Conservation (phyloP, 2,329 filamentous ascomycete species). For the Peltaster fructicola region DNA sequence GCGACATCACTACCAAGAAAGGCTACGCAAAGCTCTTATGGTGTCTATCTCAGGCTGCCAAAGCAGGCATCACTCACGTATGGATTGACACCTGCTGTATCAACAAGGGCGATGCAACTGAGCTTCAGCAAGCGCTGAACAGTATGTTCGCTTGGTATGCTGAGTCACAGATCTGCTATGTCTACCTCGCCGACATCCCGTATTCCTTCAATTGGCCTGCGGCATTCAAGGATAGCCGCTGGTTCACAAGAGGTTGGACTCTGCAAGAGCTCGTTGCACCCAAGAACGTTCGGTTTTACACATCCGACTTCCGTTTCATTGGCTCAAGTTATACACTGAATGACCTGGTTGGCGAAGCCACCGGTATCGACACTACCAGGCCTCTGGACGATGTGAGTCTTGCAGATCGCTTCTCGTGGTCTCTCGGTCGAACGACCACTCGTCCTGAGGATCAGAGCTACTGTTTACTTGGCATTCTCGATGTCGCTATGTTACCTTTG, state of each 20-base stretch:
- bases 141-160: constrained; percentile 10
- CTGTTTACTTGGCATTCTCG: constrained; percentile 5
- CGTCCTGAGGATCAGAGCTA: constrained; percentile 6
- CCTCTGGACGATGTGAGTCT: not conserved
- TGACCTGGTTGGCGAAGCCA: not conserved
- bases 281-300: constrained; percentile 6
- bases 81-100: constrained; percentile 12
- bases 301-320: constrained; percentile 1
- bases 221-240: too few species aligned
- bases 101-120: constrained; percentile 7
- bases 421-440: constrained; percentile 5
- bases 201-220: too few species aligned
- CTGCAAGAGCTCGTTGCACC: constrained; percentile 12
- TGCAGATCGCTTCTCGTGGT: too few species aligned
- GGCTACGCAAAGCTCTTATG: constrained; percentile 14
- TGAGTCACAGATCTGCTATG: constrained; percentile 7
- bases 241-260: constrained; percentile 10
- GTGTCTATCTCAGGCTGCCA: constrained; percentile 8
- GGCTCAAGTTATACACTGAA: too few species aligned
- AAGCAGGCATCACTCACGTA: constrained; percentile 7
- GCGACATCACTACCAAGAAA: constrained; percentile 1
- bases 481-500: not conserved
- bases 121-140: constrained; percentile 8
- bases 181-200: constrained; percentile 6
- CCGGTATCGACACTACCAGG: constrained; percentile 2